phyloP scores from a whole-genome alignment of 2,329 filamentous ascomycete genomes.

The Penicillium sclerotigenum region DNA sequence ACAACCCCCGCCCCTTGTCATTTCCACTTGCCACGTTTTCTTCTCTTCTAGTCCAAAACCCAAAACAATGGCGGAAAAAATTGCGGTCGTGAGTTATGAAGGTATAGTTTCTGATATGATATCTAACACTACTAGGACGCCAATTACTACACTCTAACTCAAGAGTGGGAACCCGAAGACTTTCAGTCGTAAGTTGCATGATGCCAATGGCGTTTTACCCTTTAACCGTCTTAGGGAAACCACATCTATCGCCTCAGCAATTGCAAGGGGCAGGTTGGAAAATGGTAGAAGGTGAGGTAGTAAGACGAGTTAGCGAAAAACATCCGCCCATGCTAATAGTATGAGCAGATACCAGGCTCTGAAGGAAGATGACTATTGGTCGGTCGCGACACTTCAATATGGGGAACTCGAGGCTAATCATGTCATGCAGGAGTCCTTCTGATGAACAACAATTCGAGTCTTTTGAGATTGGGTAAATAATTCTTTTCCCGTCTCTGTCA shows the following conservation, averaged over 20 bases:
- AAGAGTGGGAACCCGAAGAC: constrained; percentile 7
- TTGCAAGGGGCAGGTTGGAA: constrained; percentile 14
- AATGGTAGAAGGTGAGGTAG: constrained; percentile 18
- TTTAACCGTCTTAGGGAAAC: constrained; percentile 11
- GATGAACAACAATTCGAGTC: constrained; percentile 21
- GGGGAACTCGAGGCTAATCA: not conserved
- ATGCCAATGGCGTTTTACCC: not conserved
- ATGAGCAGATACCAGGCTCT: constrained; percentile 14
- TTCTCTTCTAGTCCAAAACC: not conserved
- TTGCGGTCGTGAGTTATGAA: not conserved
- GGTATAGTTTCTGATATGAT: not conserved
- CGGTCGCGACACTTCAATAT: not conserved
- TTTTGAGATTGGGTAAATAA: constrained; percentile 17
- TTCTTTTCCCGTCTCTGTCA: not conserved
- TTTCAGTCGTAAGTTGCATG: constrained; percentile 14
- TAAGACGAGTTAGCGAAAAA: constrained; percentile 24
- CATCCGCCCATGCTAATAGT: not conserved
- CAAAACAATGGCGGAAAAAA: not conserved
- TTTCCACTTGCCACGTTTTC: constrained; percentile 2
- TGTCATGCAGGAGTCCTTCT: constrained; percentile 14
- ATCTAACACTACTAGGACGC: constrained; percentile 5
- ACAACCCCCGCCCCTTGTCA: not conserved
- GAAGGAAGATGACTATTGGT: constrained; percentile 22
- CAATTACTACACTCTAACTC: constrained; percentile 4
- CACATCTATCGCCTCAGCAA: constrained; percentile 14